Conservation (phyloP, 768 basidiomycete species). For the Kondoa subrosea region DNA sequence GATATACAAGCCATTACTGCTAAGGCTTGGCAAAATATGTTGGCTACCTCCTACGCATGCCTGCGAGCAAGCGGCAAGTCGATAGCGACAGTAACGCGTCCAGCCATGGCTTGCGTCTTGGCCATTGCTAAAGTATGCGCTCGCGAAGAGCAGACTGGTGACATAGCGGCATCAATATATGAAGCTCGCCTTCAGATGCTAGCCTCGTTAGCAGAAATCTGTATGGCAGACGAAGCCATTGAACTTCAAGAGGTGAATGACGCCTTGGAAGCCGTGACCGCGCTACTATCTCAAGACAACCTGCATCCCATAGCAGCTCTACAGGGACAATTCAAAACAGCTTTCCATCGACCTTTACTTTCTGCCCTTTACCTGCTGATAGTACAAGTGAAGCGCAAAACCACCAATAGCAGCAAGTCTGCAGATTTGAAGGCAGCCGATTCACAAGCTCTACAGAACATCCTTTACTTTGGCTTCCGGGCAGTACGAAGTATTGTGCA, state of each 20-base stretch:
- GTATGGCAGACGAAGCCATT: neutral
- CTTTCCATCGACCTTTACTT: neutral
- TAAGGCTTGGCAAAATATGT: constrained; percentile 58
- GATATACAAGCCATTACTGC: constrained; percentile 59
- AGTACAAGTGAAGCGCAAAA: no score
- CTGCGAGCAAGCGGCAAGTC: neutral
- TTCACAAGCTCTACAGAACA: neutral
- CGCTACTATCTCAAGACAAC: neutral
- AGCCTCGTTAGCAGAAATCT: neutral
- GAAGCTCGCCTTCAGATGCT: neutral
- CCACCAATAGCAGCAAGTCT: neutral
- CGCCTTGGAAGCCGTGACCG: neutral
- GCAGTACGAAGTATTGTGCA: neutral
- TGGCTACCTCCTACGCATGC: constrained; percentile 28
- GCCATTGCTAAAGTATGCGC: neutral
- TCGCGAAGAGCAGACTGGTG: neutral
- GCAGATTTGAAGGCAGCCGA: neutral
- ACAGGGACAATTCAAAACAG: neutral
- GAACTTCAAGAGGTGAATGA: neutral
- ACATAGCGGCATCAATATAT: neutral
- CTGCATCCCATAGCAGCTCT: neutral
- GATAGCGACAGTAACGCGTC: neutral
- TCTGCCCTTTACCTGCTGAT: neutral
- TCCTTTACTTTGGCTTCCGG: neutral
- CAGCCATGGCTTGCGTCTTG: neutral